Conservation (phyloP, 192 early-diverging fungal genomes). For the Coemansia umbellata region DNA sequence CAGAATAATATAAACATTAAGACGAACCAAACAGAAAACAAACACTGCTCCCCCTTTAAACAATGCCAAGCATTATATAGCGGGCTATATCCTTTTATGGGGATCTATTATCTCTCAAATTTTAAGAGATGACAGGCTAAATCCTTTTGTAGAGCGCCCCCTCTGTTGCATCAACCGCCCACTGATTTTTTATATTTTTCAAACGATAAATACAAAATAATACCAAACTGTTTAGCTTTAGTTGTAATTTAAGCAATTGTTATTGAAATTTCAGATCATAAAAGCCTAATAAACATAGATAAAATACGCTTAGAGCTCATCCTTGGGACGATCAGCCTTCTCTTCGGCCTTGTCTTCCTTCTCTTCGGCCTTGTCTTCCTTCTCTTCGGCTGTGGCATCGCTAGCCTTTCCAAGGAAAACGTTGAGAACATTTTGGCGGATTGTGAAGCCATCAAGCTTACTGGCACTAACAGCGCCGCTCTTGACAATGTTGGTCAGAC, state of each 20-base stretch:
- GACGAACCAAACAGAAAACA: too few species aligned
- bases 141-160: too few species aligned
- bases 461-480: constrained; percentile 60
- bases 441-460: constrained; percentile 82
- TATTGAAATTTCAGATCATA: constrained; percentile 1
- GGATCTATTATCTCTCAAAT: too few species aligned
- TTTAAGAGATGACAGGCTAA: too few species aligned
- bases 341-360: constrained; percentile 12
- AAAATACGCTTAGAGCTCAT: constrained; percentile 50
- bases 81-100: too few species aligned
- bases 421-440: constrained; percentile 81
- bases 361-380: constrained; percentile 10
- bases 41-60: too few species aligned
- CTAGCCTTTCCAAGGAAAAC: constrained; percentile 44
- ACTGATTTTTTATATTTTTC: too few species aligned
- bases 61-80: too few species aligned
- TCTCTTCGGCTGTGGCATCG: constrained; percentile 18
- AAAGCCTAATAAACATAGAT: background rate
- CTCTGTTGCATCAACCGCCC: too few species aligned
- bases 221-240: too few species aligned
- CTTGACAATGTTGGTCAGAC: constrained; percentile 75
- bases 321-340: constrained; percentile 37
- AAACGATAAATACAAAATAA: too few species aligned
- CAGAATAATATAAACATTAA: too few species aligned
- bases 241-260: background rate